Percentiles rank a stretch among this genome's conserved stretches.
phyloP scores from a whole-genome alignment of 768 basidiomycete genomes.

The Termitomyces titanicus region DNA sequence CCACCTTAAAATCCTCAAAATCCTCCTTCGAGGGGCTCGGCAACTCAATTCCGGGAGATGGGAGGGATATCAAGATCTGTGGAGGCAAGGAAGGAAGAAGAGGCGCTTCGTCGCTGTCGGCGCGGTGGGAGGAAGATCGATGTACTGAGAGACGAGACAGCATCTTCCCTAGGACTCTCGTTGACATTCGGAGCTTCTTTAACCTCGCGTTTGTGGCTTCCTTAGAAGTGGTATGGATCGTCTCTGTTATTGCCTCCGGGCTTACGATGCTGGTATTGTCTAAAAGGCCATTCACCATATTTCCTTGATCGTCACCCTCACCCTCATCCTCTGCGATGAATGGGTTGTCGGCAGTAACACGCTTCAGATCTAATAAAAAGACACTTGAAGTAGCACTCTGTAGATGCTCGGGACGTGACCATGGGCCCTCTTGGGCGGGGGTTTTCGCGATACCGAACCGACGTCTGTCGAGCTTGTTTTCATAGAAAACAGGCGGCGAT shows the following conservation, averaged over 20 bases:
- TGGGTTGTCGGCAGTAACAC: not conserved
- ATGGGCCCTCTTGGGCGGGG: conserved; percentile 15
- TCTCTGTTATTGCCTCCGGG: not conserved
- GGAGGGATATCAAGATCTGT: conserved; percentile 10
- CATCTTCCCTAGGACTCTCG: conserved; percentile 15
- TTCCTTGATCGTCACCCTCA: not conserved
- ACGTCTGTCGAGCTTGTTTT: conserved; percentile 15
- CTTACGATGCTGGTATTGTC: not conserved
- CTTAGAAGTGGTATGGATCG: not conserved
- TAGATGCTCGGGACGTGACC: conserved; percentile 2
- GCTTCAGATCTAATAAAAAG: conserved; percentile 6
- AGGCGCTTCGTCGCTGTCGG: not conserved
- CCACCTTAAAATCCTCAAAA: not conserved
- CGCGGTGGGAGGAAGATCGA: not conserved
- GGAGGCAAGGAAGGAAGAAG: conserved; percentile 7
- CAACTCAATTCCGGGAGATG: conserved; percentile 11
- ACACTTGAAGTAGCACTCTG: conserved; percentile 2
- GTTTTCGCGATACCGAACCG: conserved; percentile 19
- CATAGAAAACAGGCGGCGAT: conserved; percentile 13
- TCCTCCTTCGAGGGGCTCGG: not conserved
- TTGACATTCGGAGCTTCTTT: conserved; percentile 7
- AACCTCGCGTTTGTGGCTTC: not conserved
- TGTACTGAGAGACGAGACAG: conserved; percentile 13
- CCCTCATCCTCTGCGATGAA: not conserved
- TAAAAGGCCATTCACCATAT: not conserved